These are phyloP conservation scores for Zelopaecilomyces penicillatus DNA, from an alignment of 2,329 filamentous ascomycete genomes.

Conservation along the genomic window DNA sequence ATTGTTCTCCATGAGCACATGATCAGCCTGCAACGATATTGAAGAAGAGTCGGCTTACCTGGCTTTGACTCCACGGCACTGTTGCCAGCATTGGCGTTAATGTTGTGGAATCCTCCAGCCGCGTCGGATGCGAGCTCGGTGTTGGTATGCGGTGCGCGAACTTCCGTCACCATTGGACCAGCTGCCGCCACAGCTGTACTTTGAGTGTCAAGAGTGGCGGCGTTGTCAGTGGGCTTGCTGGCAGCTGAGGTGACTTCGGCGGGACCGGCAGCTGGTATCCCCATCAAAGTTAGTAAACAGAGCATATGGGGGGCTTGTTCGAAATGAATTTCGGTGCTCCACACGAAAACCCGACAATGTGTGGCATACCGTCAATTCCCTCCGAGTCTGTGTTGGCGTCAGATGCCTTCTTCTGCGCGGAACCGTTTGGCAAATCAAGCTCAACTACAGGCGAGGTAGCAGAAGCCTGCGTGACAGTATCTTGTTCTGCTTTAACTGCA, in stretches of 20 bases:
- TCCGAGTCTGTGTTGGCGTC: conserved; percentile 1
- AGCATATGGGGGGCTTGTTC: neutral
- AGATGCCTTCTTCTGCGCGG: neutral
- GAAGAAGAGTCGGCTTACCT: conserved; percentile 8
- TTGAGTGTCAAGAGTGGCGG: neutral
- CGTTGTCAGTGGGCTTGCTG: neutral
- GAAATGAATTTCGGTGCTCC: too few relatives aligned
- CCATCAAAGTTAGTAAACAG: neutral
- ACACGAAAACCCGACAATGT: neutral
- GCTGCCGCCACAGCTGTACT: neutral
- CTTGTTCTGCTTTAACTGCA: conserved; percentile 1
- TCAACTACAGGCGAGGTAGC: conserved; percentile 3
- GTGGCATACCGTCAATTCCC: conserved; percentile 4
- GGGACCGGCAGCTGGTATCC: conserved; percentile 1
- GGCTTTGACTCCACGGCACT: conserved; percentile 6
- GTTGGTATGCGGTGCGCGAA: neutral
- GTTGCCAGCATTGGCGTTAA: conserved; percentile 2
- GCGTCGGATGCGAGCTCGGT: conserved; percentile 8
- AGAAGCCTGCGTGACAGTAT: conserved; percentile 1
- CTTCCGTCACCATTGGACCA: conserved; percentile 2
- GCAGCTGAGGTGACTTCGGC: neutral
- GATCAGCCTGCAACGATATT: neutral
- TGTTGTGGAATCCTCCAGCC: neutral
- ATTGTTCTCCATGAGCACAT: too few relatives aligned
- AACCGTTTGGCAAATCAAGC: conserved; percentile 1